Evolutionary conservation across 2,329 filamentous ascomycete species (phyloP), one percentile per base, ranked within the genome.

Genomic region (Penicillium sp.): DNA sequence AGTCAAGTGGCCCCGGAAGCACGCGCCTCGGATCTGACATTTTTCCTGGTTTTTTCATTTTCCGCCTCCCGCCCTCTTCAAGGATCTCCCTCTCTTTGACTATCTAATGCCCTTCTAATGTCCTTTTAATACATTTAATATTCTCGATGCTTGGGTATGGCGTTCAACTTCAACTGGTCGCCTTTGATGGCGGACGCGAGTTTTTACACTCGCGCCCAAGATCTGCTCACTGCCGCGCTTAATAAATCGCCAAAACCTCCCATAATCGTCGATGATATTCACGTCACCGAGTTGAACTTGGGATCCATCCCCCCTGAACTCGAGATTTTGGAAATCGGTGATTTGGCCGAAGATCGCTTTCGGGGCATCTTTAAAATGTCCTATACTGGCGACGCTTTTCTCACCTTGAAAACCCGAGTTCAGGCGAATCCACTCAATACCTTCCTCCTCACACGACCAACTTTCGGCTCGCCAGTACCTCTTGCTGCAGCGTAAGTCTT

Each of bases 121-220:
- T 22, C n/a, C n/a, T 54, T 33, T n/a, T 56, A 43, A 42, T 41
- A 33, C 49, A 38, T 60, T 28, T 28, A 28, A 28, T 31, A 10
- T 16, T 62, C 63, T 67, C 65, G 62, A 71, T 71, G 67, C 66
- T 43, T 64, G 59, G 65, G 61, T 77, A 99, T 99, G 94, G 94
- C 94, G 67, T 99, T 99, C 89, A 97, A 97, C 82, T 99, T 99
- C 89, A 97, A 97, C 90, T 99, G 94, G 94, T 96, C 91, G 84
- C 94, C 94, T 72, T 84, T 99, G 64, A 94, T 95, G 78, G 93
- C 93, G 71, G 94, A 97, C 79, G 93, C 90, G 69, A 85, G 87
- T 67, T 94, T 94, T 76, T 93, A 93, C 77, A 85, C 89, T 73
- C 88, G 91, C 67, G 93, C 94, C 49, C 89, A 92, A 74, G 92